Evolutionary conservation across 495 filamentous ascomycete genomes (phyloP).

Genomic region (Cudoniella acicularis): DNA sequence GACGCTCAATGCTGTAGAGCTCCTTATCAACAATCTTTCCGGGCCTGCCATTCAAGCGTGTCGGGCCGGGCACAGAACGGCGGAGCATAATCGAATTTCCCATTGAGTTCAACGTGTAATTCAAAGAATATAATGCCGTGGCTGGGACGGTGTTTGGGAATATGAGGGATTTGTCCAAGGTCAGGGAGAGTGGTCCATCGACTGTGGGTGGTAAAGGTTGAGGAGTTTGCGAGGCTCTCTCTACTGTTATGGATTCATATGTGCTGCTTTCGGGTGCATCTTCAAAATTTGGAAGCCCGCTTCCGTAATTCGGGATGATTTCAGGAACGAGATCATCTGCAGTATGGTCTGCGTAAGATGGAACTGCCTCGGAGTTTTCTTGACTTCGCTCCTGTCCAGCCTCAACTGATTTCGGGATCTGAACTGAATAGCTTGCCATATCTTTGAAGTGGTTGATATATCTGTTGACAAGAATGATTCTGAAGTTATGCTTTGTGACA

Average conservation of each 20-base stretch:
- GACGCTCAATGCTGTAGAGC: constrained; percentile 4
- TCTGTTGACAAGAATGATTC: background rate
- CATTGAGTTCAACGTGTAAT: constrained; percentile 11
- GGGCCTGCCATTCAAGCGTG: background rate
- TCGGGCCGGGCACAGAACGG: constrained; percentile 3
- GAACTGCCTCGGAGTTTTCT: background rate
- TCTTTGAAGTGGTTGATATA: too few species aligned
- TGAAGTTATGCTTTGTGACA: background rate
- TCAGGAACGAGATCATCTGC: background rate
- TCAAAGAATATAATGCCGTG: constrained; percentile 13
- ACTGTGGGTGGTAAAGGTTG: background rate
- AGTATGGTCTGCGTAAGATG: background rate
- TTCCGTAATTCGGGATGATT: background rate
- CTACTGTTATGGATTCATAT: background rate
- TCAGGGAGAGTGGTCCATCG: constrained; percentile 7
- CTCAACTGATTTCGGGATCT: too few species aligned
- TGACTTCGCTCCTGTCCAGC: background rate
- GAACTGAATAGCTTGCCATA: too few species aligned
- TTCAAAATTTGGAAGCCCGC: background rate
- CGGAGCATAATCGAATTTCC: constrained; percentile 7
- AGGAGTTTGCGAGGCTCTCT: background rate
- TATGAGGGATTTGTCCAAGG: constrained; percentile 8
- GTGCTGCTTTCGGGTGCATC: background rate
- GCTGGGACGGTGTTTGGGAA: constrained; percentile 13
- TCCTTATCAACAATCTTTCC: constrained; percentile 11